Evolutionary conservation across 805 yeast species (phyloP).

Genomic region (Kuraishia cidri): DNA sequence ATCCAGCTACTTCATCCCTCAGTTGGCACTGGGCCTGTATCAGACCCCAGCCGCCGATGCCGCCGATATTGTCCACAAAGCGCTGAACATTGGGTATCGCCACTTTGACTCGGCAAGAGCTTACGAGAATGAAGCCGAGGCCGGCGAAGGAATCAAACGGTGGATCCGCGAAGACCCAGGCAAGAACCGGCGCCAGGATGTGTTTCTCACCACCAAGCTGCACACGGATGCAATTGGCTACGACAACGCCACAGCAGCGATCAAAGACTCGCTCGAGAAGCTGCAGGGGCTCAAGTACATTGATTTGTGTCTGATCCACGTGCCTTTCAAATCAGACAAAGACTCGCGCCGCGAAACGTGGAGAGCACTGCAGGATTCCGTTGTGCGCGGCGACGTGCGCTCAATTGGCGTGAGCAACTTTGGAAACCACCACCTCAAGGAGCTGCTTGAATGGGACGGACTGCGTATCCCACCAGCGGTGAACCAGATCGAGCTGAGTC

Average conservation of each 20-base stretch:
- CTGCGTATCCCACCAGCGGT: slow-evolving; percentile 33
- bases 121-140: slow-evolving; percentile 51
- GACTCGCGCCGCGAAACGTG: slow-evolving; percentile 37
- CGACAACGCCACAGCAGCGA: slow-evolving; percentile 28
- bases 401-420: slow-evolving; percentile 59
- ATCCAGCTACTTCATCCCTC: slow-evolving; percentile 43
- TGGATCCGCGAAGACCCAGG: slow-evolving; percentile 39
- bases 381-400: slow-evolving; percentile 36
- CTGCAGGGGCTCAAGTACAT: slow-evolving; percentile 36
- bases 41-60: slow-evolving; percentile 25
- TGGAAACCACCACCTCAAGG: slow-evolving; percentile 49
- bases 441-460: slow-evolving; percentile 36
- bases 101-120: slow-evolving; percentile 59
- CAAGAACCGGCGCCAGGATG: slow-evolving; percentile 23
- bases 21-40: slow-evolving; percentile 46
- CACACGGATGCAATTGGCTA: slow-evolving; percentile 20
- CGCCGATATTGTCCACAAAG: slow-evolving; percentile 36
- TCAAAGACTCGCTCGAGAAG: slow-evolving; percentile 30
- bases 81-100: slow-evolving; percentile 56
- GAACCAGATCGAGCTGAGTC: slow-evolving; percentile 44
- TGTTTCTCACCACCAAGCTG: slow-evolving; percentile 31
- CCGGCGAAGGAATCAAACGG: slow-evolving; percentile 44
- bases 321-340: slow-evolving; percentile 32
- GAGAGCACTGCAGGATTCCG: slow-evolving; percentile 48
- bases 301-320: slow-evolving; percentile 45